phyloP scores from a whole-genome alignment of 352 stramenopile species.

The Elongisporangium anandrum region DNA sequence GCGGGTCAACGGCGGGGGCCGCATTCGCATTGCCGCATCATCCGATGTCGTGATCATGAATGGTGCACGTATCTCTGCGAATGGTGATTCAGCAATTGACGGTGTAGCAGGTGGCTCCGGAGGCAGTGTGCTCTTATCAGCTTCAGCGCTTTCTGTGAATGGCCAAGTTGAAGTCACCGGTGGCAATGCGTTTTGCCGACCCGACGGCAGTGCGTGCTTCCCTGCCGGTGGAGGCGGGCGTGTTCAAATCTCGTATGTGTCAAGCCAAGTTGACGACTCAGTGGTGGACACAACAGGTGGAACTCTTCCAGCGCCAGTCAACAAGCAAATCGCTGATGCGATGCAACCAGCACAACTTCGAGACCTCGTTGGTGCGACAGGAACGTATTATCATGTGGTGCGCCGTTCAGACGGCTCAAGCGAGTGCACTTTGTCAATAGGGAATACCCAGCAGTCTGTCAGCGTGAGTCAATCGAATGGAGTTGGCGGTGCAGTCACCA shows the following conservation, averaged over 20 bases:
- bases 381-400: conserved; percentile 63
- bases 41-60: conserved; percentile 69
- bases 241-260: conserved; percentile 65
- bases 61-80: conserved; percentile 39
- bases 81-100: conserved; percentile 33
- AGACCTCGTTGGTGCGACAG: conserved; percentile 42
- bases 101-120: conserved; percentile 45
- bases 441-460: background rate
- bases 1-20: conserved; percentile 35
- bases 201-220: conserved; percentile 26
- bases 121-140: conserved; percentile 45
- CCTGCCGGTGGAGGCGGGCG: conserved; percentile 59
- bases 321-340: conserved; percentile 19
- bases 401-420: conserved; percentile 38
- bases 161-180: conserved; percentile 42
- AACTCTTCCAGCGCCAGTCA: conserved; percentile 15
- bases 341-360: conserved; percentile 34
- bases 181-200: conserved; percentile 41
- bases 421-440: conserved; percentile 12
- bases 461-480: background rate
- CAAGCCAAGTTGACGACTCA: conserved; percentile 52
- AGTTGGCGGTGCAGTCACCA: conserved; percentile 45
- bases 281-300: conserved; percentile 56
- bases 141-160: conserved; percentile 41
- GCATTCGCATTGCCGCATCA: conserved; percentile 61